phyloP scores from a whole-genome alignment of 1,284 basidiomycete genomes.

The Puccinia coronata region DNA sequence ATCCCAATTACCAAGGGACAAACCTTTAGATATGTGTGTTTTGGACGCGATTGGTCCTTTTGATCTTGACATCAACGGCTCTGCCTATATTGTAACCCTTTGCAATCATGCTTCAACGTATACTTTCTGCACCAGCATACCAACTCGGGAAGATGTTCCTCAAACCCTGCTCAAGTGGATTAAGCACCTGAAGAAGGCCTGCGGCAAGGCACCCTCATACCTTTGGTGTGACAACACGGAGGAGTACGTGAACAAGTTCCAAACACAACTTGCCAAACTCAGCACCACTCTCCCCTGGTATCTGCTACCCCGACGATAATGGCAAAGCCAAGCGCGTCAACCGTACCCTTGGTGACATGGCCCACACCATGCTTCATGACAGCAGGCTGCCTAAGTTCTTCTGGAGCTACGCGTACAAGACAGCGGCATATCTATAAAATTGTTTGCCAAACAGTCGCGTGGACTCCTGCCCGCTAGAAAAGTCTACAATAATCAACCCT shows the following conservation, averaged over 20 bases:
- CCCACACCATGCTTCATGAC: neutral
- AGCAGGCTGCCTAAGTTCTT: neutral
- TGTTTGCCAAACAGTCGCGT: neutral
- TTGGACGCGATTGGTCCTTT: neutral
- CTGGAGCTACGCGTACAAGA: slow-evolving; percentile 2
- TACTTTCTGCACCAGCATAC: too few relatives aligned
- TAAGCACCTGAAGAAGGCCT: neutral
- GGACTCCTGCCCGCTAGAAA: neutral
- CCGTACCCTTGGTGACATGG: slow-evolving; percentile 7
- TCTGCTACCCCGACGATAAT: slow-evolving; percentile 15
- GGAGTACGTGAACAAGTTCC: neutral
- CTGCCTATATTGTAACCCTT: neutral
- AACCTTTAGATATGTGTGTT: neutral
- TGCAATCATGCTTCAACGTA: too few relatives aligned
- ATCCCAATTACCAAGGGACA: neutral
- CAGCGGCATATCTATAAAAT: neutral
- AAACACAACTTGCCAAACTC: neutral
- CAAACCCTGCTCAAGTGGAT: neutral
- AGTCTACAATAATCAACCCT: neutral
- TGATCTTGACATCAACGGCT: neutral
- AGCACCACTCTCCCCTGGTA: neutral
- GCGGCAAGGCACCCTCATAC: neutral
- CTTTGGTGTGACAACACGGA: neutral
- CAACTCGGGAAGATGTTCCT: neutral
- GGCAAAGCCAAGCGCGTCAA: slow-evolving; percentile 4